Conservation (phyloP, 768 basidiomycete species). For the Ramaria sp. region DNA sequence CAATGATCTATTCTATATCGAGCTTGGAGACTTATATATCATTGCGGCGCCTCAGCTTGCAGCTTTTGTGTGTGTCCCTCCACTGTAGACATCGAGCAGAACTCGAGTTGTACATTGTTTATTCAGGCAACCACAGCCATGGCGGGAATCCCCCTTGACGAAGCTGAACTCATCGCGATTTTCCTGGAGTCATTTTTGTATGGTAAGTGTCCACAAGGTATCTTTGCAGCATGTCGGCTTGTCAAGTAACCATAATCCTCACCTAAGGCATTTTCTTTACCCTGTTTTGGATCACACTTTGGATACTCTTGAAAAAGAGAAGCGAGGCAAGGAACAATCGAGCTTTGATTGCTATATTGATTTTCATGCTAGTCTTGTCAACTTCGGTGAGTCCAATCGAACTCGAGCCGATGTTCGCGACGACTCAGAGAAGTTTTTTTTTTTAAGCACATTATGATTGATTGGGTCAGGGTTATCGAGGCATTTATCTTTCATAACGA, state of each 20-base stretch:
- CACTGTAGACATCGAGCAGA: no score
- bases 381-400: neutral
- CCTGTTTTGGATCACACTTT: neutral
- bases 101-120: no score
- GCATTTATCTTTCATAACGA: no score
- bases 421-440: no score
- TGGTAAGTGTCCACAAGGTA: neutral
- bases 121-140: neutral
- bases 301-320: neutral
- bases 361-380: neutral
- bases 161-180: constrained; percentile 1
- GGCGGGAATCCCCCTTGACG: constrained; percentile 1
- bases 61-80: no score
- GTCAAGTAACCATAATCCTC: neutral
- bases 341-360: neutral
- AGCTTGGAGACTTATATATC: no score
- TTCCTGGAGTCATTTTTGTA: constrained; percentile 4
- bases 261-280: neutral
- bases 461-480: no score
- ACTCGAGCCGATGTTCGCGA: neutral
- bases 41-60: no score
- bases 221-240: neutral
- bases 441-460: no score
- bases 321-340: neutral
- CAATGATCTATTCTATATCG: no score